Base-by-base conservation (phyloP, 2,329 filamentous ascomycete genomes). In the Alternaria sp. region DNA sequence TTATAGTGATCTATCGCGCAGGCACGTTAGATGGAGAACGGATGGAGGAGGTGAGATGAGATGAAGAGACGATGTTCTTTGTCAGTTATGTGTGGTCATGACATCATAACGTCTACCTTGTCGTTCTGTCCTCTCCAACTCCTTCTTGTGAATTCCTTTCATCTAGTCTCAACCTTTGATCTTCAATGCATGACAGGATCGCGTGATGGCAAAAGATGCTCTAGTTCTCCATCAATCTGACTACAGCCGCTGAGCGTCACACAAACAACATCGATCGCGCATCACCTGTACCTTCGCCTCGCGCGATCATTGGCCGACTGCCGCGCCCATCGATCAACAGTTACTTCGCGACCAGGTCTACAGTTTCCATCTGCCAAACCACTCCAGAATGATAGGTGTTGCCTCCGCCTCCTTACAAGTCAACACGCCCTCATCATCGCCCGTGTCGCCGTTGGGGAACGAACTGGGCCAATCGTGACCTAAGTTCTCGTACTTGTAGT, bases 391-490 rank as follows among this genome's bases (percentile, higher is more conserved):
- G 8, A 75, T 67, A n/a, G 54, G 64, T 36, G 76, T 77, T 3
- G 71, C 74, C 39, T 74, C 73, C 34, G 68, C 72, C 43, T 72
- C 71, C 22, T 63, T 41, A 38, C 75, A 78, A 22, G 73, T 77
- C 56, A 72, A 63, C 8, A 55, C 47, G 1, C 61, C 67, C 24
- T 59, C 61, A 3, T 48, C 18, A 36, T 36, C 46, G 18, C 46
- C 46, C 0, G 67, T 72, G 47, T 78, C 75, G 2, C 60, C 64
- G 48, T 78, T 77, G 3, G 67, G 44, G 28, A 67, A 70, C 5
- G 69, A 68, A 24, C 70, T 79, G 3, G 80, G 79, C 81, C 81
- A 83, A 43, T 77, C 75, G 60, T 82, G 81, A 7, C 70, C 72
- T n/a, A 80, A 36, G 6, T 78, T 76, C 11, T 67, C 73, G 34